Base-by-base conservation (phyloP, 179 eudicot species). In the Gypsophila paniculata region DNA sequence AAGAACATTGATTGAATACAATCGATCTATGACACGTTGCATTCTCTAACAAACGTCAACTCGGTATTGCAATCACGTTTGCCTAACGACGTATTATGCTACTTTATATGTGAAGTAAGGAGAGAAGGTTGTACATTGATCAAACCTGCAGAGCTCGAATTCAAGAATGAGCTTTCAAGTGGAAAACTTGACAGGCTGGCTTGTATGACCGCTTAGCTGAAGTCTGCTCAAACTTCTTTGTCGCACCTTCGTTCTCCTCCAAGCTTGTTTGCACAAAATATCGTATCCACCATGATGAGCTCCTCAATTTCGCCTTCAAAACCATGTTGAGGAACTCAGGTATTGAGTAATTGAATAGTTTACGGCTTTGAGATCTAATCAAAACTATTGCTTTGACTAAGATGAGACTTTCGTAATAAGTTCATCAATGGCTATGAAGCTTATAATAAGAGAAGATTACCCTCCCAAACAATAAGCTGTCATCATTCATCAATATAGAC, bases 271-370 rank as follows among this genome's bases (percentile, higher is more conserved):
- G 88, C 15, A 86, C 83, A 74, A 88, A 88, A 61, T 68, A 88
- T 26, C 87, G 76, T 32, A 83, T 70, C 93, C 93, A 88, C 93
- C 93, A 88, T 3, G 86, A 72, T 32, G 84, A 39, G 80, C 88
- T 86, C 78, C 90, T 74, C 73, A 82, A 65, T 82, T 88, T 86
- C 0, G 88, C 90, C 90, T 86, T 70, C 48, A 72, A 46, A 72
- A 34, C 19, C 42, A 65, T 29, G 6, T 12, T 39, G 25, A 23
- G 8, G 12, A 23, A 1, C n/a, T 69, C 32, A 46, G 55, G 39
- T 39, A 23, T 17, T 18, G n/a, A 4, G 26, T 38, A 48, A 54
- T 32, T 63, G 7, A 21, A 32, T 46, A 53, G 49, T 42, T 29
- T 6, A 18, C 4, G 11, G 58, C 29, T 26, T 17, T 59, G 38